A percentile compares a stretch with the other conserved stretches of the same genome.
These are phyloP conservation scores for Entelexis paramagnoliae DNA, from an alignment of 1,139 yeast genomes.

Conservation along the genomic window DNA sequence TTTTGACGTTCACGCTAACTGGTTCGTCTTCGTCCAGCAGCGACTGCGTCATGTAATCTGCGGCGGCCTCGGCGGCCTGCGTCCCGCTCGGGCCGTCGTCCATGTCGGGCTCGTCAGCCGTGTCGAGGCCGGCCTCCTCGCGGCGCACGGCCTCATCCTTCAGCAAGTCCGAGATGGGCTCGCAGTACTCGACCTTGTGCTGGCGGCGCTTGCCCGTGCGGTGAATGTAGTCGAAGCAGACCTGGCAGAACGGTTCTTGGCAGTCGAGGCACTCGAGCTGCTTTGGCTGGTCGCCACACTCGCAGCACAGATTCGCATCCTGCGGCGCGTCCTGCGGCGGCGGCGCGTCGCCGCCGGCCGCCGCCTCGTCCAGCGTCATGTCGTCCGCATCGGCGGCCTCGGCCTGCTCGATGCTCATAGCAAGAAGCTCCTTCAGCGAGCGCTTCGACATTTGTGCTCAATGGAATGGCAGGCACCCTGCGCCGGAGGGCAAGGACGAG, in stretches of 20 bases:
- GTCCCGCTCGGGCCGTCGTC: no score
- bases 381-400: constrained; percentile 24
- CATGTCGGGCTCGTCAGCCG: neutral
- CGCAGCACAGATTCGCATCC: constrained; percentile 43
- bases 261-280: constrained; percentile 50
- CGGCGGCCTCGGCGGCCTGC: no score
- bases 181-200: constrained; percentile 25
- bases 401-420: constrained; percentile 6
- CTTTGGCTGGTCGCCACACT: constrained; percentile 60
- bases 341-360: constrained; percentile 15
- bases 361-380: no score
- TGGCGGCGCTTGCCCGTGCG: constrained; percentile 46
- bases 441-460: constrained; percentile 17
- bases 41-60: neutral
- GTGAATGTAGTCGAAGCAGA: constrained; percentile 56
- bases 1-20: constrained; percentile 13
- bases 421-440: constrained; percentile 18
- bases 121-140: neutral
- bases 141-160: neutral
- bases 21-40: neutral
- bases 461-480: no score
- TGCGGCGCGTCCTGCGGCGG: constrained; percentile 22
- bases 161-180: constrained; percentile 1
- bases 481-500: no score
- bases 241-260: constrained; percentile 54